Evolutionary conservation across 257 asterid genomes (phyloP), one percentile per base, ranked within the genome.

Genomic region (Nicotiana knightiana): DNA sequence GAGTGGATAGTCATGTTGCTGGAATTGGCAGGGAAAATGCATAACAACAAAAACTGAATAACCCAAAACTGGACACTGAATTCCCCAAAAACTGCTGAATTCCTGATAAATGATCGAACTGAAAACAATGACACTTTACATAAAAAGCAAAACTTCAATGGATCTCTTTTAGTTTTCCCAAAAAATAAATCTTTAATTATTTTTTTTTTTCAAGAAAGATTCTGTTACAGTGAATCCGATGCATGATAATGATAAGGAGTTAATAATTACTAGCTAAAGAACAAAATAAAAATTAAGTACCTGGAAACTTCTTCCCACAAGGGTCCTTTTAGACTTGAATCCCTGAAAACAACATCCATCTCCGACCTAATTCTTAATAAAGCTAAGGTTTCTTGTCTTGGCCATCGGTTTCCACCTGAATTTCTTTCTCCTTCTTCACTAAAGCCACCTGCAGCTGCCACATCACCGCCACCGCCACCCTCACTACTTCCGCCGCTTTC

Each of bases 291-390:
- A 79, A 46, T 10, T 8, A 53, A 13, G 11, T 71, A 93, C 97
- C 97, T 93, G 43, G 98, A 93, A 84, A 92, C 90, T 30, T 92
- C 96, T 83, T 90, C 93, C 98, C 98, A 93, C 75, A 90, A 88
- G 89, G 99, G 99, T 59, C 97, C 97, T 91, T 96, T 96, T 67
- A 92, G 95, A 81, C 92, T 93, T 18, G 89, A 91, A 64, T 93
- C 96, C 0, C 94, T 93, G 48, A 89, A 90, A 91, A 94, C 91
- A 82, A 82, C 85, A 82, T 93, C 98, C 91, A 90, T 83, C 82
- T 82, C 86, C 86, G 98, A 93, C 90, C 96, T 92, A 83, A 90
- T 75, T 80, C 86, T 92, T 79, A 93, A 82, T 57, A 93, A 89
- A 4, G 91, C 89, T 66, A 91, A 88, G 26, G 93, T 88, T 86